These are phyloP conservation scores for Pseudocercospora cruenta DNA, from an alignment of 2,329 filamentous ascomycete genomes.

Conservation along the genomic window DNA sequence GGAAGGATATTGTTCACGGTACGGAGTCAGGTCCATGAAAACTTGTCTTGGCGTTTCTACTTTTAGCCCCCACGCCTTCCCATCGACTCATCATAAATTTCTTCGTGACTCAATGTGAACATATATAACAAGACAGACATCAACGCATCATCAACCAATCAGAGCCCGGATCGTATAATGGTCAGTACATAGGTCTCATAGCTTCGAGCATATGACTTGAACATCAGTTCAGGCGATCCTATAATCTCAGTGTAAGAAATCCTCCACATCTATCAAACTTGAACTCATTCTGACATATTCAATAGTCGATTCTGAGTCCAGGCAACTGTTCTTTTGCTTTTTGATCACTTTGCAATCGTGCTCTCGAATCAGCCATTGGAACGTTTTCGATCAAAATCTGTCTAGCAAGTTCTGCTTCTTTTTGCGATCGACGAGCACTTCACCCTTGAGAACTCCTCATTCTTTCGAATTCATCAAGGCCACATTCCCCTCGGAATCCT, in stretches of 20 bases:
- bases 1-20: no score
- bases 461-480: slow-evolving; percentile 24
- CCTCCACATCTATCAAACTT: no score
- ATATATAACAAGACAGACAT: background rate
- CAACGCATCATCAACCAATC: background rate
- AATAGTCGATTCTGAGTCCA: background rate
- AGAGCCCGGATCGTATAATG: slow-evolving; percentile 9
- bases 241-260: background rate
- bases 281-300: no score
- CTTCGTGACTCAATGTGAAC: background rate
- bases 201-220: background rate
- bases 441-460: background rate
- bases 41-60: background rate
- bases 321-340: background rate
- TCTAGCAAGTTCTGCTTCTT: no score
- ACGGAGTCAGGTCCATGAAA: background rate
- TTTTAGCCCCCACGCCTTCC: background rate
- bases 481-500: slow-evolving; percentile 36
- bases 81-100: background rate
- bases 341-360: no score
- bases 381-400: no score
- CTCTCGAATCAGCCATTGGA: no score
- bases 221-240: background rate
- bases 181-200: slow-evolving; percentile 15
- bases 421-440: no score